Evolutionary conservation across 2,329 filamentous ascomycete genomes (phyloP), one percentile per base, ranked within the genome.

Genomic region (Dactylellina parvicollis): DNA sequence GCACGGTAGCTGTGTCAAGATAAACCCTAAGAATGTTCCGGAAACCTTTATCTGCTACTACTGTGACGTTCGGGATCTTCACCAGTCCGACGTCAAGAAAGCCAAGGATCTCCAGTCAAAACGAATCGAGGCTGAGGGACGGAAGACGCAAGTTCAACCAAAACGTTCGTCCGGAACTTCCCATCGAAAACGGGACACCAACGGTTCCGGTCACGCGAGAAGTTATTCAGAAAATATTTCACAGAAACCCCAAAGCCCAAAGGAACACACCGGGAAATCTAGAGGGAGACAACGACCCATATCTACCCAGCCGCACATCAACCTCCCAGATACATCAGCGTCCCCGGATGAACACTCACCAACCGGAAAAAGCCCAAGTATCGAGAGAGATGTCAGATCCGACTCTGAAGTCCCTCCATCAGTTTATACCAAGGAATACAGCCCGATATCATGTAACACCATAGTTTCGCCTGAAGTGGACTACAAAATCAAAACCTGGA

Each of bases 1-100:
- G 82, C 95, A 99, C 82, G 96, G 96, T 78, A 89, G 92, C 80
- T 99, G 95, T 82, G 98, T 96, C 82, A 98, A 98, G 75, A 91
- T 92, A 77, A 86, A 87, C 79, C 86, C 88, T 80, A 85, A 91
- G 84, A 85, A 90, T 82, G 82, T 93, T 80, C 81, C 89, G 84
- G 85, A 87, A 70, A 85, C 88, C 78, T 90, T 99, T 83, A 92
- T 89, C 64, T 99, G 95, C 83, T 88, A 88, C 78, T 92, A 96
- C 78, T 99, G 95, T 83, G 88, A 90, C 73, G 92, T 93, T 16
- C 86, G 92, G 75, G 82, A 83, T 50, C 57, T 74, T 16, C 57
- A 55, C 5, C 44, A 61, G 16, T 82, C 97, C 78, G 90, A 98
- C 80, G 83, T 84, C 55, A 87, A 89, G 79, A 86, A 88, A 78